Conservation (phyloP, 306 rosid genomes). For the Cucurbita argyrosperma region DNA sequence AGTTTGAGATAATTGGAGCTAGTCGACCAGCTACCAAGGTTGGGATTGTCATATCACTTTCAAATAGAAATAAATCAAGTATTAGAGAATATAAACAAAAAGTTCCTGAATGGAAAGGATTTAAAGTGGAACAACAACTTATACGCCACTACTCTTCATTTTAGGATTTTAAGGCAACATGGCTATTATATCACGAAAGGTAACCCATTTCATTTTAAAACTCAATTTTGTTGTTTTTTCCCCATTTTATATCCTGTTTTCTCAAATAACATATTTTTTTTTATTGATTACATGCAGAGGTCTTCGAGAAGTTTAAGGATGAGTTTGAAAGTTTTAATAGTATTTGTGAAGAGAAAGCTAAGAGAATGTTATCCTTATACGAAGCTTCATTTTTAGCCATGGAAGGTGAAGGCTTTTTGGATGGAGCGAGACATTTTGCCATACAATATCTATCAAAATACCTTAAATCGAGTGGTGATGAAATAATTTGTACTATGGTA, state of each 20-base stretch:
- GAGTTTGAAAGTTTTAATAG: background rate
- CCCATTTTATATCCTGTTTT: too few species aligned
- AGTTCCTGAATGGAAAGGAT: background rate
- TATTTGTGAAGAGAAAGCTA: background rate
- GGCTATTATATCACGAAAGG: slow-evolving; percentile 17
- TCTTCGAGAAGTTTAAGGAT: slow-evolving; percentile 8
- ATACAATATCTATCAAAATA: background rate
- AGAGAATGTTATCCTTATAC: slow-evolving; percentile 13
- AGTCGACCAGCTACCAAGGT: slow-evolving; percentile 16
- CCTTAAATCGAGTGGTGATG: background rate
- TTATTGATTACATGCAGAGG: background rate
- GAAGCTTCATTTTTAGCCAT: slow-evolving; percentile 18
- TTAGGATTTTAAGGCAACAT: slow-evolving; percentile 22
- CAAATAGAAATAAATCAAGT: slow-evolving; percentile 3
- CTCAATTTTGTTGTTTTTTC: too few species aligned
- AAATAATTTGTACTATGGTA: background rate
- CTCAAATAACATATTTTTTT: too few species aligned
- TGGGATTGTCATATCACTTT: slow-evolving; percentile 26
- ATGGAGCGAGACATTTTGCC: slow-evolving; percentile 13
- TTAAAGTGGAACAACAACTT: background rate
- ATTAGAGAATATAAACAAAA: background rate
- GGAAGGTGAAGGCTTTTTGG: slow-evolving; percentile 15
- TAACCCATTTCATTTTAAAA: background rate
- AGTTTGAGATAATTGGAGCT: slow-evolving; percentile 11
- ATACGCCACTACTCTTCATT: slow-evolving; percentile 13